Evolutionary conservation across 2,329 filamentous ascomycete genomes (phyloP).

Genomic region (Rugonectria rugulosa): DNA sequence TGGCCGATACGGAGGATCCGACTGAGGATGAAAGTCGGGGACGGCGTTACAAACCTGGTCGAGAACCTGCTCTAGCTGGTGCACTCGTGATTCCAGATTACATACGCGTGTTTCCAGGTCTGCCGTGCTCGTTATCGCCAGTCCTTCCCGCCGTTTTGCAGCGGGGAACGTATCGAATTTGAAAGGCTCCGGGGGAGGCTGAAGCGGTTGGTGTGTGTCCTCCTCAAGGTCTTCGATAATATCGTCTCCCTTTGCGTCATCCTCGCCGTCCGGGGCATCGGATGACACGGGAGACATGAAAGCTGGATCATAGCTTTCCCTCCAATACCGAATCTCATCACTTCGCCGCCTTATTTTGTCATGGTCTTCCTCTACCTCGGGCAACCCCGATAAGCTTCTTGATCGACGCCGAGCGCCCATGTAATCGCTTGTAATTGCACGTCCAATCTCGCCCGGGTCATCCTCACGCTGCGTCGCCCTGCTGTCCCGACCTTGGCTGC

Average conservation of each 20-base stretch:
- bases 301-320: constrained; percentile 64
- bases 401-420: constrained; percentile 61
- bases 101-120: constrained; percentile 62
- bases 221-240: constrained; percentile 44
- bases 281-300: constrained; percentile 62
- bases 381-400: constrained; percentile 64
- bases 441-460: constrained; percentile 65
- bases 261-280: constrained; percentile 48
- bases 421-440: constrained; percentile 66
- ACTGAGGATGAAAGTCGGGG: constrained; percentile 48
- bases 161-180: constrained; percentile 58
- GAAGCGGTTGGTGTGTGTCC: constrained; percentile 38
- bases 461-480: constrained; percentile 47
- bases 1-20: constrained; percentile 37
- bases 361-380: constrained; percentile 47
- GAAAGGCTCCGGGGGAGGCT: constrained; percentile 59
- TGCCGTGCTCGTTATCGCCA: constrained; percentile 65
- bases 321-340: constrained; percentile 71
- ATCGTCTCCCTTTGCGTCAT: constrained; percentile 36
- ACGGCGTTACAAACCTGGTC: constrained; percentile 57
- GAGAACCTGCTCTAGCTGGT: constrained; percentile 61
- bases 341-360: constrained; percentile 59
- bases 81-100: constrained; percentile 59
- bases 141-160: constrained; percentile 57
- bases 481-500: constrained; percentile 61